Percentiles rank a stretch among this genome's conserved stretches.
Conservation (phyloP, 2,329 filamentous ascomycete genomes). For the Claviceps sp. region DNA sequence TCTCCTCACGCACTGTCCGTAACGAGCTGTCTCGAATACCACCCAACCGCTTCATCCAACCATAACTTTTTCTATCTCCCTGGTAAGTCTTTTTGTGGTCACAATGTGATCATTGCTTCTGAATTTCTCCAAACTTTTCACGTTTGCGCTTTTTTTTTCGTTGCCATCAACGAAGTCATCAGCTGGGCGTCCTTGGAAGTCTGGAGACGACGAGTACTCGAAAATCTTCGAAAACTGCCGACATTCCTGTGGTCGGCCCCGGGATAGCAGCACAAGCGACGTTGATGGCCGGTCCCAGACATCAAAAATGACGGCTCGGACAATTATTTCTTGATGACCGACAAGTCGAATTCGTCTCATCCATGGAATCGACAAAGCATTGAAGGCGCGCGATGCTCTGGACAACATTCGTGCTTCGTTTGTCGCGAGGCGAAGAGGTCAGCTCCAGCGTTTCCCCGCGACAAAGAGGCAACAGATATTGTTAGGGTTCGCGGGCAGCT, state of each 20-base stretch:
- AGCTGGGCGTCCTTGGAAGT: not conserved
- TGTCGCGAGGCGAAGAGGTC: not conserved
- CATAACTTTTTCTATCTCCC: conserved; percentile 7
- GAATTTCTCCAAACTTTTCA: not conserved
- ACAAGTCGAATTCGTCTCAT: too few relatives aligned
- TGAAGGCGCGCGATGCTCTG: not conserved
- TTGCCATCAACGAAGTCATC: not conserved
- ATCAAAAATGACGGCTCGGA: not conserved
- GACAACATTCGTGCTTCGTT: not conserved
- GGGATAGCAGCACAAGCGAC: not conserved
- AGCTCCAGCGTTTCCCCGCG: not conserved
- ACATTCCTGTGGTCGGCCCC: not conserved
- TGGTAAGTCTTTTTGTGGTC: conserved; percentile 14
- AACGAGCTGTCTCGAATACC: conserved; percentile 16
- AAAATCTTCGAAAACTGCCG: too few relatives aligned
- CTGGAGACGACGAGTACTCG: not conserved
- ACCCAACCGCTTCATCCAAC: conserved; percentile 8
- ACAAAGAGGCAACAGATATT: not conserved
- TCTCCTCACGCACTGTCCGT: conserved; percentile 12
- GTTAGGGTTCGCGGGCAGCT: not conserved
- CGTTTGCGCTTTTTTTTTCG: not conserved
- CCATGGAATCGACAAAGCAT: not conserved
- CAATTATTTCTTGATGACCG: too few relatives aligned
- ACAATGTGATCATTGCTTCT: not conserved
- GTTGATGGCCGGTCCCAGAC: not conserved